Evolutionary conservation across 768 basidiomycete genomes (phyloP).

Genomic region (Termitomyces sp.): DNA sequence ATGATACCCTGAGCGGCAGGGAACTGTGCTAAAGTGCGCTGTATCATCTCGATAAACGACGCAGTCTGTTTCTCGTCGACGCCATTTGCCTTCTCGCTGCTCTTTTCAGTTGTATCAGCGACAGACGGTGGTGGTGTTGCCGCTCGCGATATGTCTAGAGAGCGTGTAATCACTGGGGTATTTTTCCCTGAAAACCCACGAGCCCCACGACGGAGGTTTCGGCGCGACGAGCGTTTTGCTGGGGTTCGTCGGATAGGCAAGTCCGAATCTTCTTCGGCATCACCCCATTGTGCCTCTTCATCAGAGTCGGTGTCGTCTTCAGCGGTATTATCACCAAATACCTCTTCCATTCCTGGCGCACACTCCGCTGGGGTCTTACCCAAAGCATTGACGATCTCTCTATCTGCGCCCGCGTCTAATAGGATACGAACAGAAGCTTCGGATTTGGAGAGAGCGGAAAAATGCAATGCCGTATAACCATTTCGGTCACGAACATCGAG

Average conservation of each 20-base stretch:
- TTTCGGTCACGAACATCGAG: conserved; percentile 85
- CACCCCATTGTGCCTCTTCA: conserved; percentile 67
- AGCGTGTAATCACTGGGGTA: conserved; percentile 25
- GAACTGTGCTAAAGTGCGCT: conserved; percentile 67
- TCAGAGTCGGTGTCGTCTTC: conserved; percentile 27
- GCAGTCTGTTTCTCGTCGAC: conserved; percentile 48
- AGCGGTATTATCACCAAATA: conserved; percentile 27
- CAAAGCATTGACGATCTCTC: conserved; percentile 68
- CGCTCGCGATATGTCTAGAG: conserved; percentile 31
- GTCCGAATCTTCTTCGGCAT: conserved; percentile 67
- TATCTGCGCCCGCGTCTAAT: conserved; percentile 77
- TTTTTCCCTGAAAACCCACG: conserved; percentile 28
- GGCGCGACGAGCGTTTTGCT: conserved; percentile 33
- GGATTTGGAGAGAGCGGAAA: conserved; percentile 70
- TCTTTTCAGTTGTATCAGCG: conserved; percentile 15
- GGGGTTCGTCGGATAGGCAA: conserved; percentile 33
- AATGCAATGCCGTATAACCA: conserved; percentile 88
- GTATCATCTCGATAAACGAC: conserved; percentile 68
- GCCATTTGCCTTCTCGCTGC: conserved; percentile 26
- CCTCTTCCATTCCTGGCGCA: conserved; percentile 36
- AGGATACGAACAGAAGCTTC: conserved; percentile 64
- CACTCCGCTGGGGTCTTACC: conserved; percentile 73
- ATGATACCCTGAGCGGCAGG: conserved; percentile 55
- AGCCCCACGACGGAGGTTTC: conserved; percentile 28
- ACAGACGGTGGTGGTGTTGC: conserved; percentile 29